Base-by-base conservation (phyloP, 2,329 filamentous ascomycete genomes). In the Xenosphaeropsis pyriputrescens region DNA sequence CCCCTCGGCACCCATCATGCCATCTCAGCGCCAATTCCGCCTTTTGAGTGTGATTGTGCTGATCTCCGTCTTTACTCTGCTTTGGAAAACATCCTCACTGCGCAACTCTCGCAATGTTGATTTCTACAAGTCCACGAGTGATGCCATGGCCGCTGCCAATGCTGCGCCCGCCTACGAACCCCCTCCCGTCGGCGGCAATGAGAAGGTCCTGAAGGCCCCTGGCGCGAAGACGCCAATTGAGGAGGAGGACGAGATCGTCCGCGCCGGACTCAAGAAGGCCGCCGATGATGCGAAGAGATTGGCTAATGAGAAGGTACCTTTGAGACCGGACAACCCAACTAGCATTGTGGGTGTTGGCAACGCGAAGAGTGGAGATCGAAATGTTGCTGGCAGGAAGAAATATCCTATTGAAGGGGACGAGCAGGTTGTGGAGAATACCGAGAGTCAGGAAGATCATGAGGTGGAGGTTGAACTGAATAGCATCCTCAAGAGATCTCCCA, bases 401-500 rank as follows among this genome's bases (percentile, higher is more conserved):
- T 50, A 43, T 30, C 32, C 41, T 11, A 38, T 42, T 18, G 58
- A 63, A 34, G 54, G 43, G 2, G 55, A 58, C 40, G 53, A 57
- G 30, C 47, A 49, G 8, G 43, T 52, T 30, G 47, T 50, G 43
- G 57, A 63, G 35, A 58, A 63, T 42, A 51, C 51, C 19, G 67
- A 75, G 55, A 68, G 68, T 11, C 62, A 69, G 19, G 70, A 77
- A 43, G 70, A 79, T 38, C 67, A 72, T 39, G 68, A 76, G 39
- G 74, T 81, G 2, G 77, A 86, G 55, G 60, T 62, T 14, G 83
- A 85, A 56, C 60, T 96, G 44, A 80, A 85, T 51, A 57, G 59
- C 6, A 93, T 96, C 35, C 59, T 96, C 45, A 91, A 88, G 63
- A 80, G 77, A 53, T 77, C 84, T 3, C 86, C 89, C 13, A 79